Evolutionary conservation across 345 rosid genomes (phyloP).

Genomic region (Odontarrhena argentea): DNA sequence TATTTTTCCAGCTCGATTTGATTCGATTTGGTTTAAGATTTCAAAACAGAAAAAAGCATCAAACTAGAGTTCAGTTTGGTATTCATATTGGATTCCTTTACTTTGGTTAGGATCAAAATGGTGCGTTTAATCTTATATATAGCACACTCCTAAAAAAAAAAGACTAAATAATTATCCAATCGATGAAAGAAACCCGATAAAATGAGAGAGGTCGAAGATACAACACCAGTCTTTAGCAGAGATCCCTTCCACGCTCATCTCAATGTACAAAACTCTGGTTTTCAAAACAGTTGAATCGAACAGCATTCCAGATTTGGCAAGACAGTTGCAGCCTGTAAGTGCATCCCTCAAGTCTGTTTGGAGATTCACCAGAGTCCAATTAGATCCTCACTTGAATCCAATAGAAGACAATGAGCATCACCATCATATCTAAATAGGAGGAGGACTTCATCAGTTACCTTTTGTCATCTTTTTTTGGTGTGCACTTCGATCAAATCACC

Average conservation of each 20-base stretch:
- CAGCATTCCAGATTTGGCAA: constrained; percentile 23
- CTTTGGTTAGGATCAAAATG: constrained; percentile 16
- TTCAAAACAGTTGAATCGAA: not conserved
- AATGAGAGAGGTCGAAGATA: constrained; percentile 29
- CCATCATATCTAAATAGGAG: not conserved
- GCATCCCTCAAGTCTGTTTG: not conserved
- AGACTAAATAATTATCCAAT: constrained; percentile 4
- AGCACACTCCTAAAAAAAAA: constrained; percentile 8
- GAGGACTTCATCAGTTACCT: constrained; percentile 25
- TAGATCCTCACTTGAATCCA: constrained; percentile 20
- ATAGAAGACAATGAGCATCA: constrained; percentile 11
- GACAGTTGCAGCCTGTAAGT: not conserved
- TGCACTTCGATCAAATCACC: constrained; percentile 84
- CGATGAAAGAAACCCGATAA: constrained; percentile 2
- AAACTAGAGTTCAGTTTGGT: not conserved
- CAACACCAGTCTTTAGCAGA: constrained; percentile 26
- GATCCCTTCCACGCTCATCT: constrained; percentile 24
- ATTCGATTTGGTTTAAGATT: not conserved
- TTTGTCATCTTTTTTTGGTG: constrained; percentile 53
- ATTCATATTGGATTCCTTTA: not conserved
- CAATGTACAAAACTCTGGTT: constrained; percentile 30
- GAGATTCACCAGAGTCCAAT: constrained; percentile 3
- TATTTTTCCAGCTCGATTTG: not conserved
- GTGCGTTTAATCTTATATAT: constrained; percentile 27
- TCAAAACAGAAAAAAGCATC: not conserved